Base-by-base conservation (phyloP, 1,284 basidiomycete genomes). In the Malassezia sympodialis region DNA sequence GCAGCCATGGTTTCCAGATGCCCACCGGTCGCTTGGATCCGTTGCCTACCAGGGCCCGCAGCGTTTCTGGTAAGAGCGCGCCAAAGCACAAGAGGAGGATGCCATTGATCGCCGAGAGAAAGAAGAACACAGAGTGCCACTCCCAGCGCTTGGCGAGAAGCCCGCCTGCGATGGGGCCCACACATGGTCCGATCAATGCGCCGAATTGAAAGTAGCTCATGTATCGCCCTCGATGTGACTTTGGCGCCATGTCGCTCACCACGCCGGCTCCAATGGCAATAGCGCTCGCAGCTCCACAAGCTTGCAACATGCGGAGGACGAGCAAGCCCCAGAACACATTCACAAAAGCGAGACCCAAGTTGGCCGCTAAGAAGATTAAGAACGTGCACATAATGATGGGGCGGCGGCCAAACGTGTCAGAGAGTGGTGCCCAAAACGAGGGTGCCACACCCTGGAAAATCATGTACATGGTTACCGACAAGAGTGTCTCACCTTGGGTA, bases 401-500 rank as follows among this genome's bases (percentile, higher is more conserved):
- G 41, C 83, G 73, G 48, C 83, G 76, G 24, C 83, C 83, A 19
- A 65, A 37, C 24, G 75, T 75, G 66, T 84, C 83, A 26, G 82
- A 80, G 11, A 82, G 63, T 5, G 80, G 77, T 24, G 81, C 83
- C 80, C 82, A 84, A 37, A 83, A 59, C 78, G 34, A 46, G 15
- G 56, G 56, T 14, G 56, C 39, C 2, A 58, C 11, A 15, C 56
- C 85, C 76, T 88, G 86, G 23, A 87, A 76, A 30, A 87, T 76
- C 81, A 87, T 82, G 70, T 87, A 86, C 53, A 85, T 80, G 84
- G 11, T 79, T 24, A 88, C 86, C 1, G 85, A 85, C 32, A 87
- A 67, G 65, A 87, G 87, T 42, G 87, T 85, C n/a, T 82, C 75
- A 61, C 86, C 84, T 3, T 79, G 78, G 0, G 82, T 81, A 58